phyloP scores from a whole-genome alignment of 2,329 filamentous ascomycete genomes.

The Aschersonia sp. region DNA sequence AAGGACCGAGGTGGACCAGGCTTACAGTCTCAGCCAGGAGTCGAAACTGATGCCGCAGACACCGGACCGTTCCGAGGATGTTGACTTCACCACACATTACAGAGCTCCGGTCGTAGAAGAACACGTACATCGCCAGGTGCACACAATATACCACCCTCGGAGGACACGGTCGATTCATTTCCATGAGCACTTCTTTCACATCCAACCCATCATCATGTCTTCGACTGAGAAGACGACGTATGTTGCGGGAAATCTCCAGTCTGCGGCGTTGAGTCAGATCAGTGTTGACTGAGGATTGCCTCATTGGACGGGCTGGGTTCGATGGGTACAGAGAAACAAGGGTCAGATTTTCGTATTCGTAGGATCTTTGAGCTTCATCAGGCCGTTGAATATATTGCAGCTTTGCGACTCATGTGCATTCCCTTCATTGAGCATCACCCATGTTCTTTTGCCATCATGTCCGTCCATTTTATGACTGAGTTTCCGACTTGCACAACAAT shows the following conservation, averaged over 20 bases:
- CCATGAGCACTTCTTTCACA: conserved; percentile 1
- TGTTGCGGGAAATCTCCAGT: neutral
- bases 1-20: neutral
- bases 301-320: too few species aligned
- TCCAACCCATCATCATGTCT: conserved; percentile 1
- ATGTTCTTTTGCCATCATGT: too few species aligned
- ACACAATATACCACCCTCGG: conserved; percentile 1
- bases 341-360: too few species aligned
- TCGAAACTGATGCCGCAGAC: neutral
- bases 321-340: too few species aligned
- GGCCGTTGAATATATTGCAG: too few species aligned
- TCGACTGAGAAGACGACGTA: neutral
- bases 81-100: conserved; percentile 1
- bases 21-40: neutral
- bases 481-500: too few species aligned
- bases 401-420: too few species aligned
- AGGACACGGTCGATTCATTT: conserved; percentile 2
- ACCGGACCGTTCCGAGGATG: neutral
- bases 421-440: too few species aligned
- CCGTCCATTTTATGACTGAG: too few species aligned
- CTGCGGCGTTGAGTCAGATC: neutral
- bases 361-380: too few species aligned
- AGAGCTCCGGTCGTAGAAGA: conserved; percentile 2
- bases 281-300: too few species aligned
- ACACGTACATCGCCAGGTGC: neutral